Evolutionary conservation across 192 early-diverging fungal genomes (phyloP).

Genomic region (Lobosporangium transversale): DNA sequence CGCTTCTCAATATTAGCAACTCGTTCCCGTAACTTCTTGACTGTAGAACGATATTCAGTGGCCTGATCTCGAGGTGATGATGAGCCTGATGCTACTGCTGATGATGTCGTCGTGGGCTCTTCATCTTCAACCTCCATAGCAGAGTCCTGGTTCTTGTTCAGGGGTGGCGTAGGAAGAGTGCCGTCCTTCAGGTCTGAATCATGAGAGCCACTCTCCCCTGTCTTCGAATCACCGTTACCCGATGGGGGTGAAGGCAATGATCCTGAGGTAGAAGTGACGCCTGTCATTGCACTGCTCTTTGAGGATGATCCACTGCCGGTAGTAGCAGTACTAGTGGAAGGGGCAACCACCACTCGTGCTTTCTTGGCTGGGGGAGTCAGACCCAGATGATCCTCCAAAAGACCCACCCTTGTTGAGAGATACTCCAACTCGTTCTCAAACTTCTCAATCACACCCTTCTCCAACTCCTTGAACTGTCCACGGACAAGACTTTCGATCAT

Average conservation of each 20-base stretch:
- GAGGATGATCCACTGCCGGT: background rate
- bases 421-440: conserved; percentile 57
- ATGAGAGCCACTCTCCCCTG: background rate
- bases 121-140: conserved; percentile 48
- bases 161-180: conserved; percentile 41
- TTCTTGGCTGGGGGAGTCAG: conserved; percentile 38
- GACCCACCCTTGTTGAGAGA: conserved; percentile 21
- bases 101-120: conserved; percentile 11
- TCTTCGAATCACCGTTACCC: background rate
- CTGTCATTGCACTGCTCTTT: conserved; percentile 13
- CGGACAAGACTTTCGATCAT: conserved; percentile 86
- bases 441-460: conserved; percentile 65
- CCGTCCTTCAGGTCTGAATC: conserved; percentile 40
- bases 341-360: background rate
- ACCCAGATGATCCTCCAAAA: conserved; percentile 41
- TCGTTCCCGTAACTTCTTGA: conserved; percentile 46
- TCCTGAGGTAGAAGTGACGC: conserved; percentile 13
- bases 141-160: conserved; percentile 45
- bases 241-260: conserved; percentile 14
- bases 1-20: conserved; percentile 42
- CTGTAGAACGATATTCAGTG: conserved; percentile 28
- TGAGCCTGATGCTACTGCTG: conserved; percentile 8
- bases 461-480: conserved; percentile 78
- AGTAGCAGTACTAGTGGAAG: background rate
- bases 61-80: conserved; percentile 17